These are phyloP conservation scores for Emergomyces pasteurianus DNA, from an alignment of 2,329 filamentous ascomycete genomes.

Conservation along the genomic window DNA sequence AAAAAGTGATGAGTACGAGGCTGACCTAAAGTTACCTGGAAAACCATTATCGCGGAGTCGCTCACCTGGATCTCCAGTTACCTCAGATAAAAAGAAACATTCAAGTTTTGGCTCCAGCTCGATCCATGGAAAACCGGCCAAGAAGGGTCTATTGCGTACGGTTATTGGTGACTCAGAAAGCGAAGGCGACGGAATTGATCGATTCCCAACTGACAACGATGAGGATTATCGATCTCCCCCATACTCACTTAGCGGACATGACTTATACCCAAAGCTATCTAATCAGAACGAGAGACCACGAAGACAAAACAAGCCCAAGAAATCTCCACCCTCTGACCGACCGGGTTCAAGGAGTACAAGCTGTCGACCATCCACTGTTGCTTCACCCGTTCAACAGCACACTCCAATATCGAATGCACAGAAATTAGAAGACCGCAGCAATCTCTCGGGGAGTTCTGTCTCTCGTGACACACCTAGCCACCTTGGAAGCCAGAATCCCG, in stretches of 20 bases:
- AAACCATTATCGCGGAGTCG: slow-evolving; percentile 16
- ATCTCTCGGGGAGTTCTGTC: slow-evolving; percentile 4
- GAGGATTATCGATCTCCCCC: not conserved
- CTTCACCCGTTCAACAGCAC: slow-evolving; percentile 16
- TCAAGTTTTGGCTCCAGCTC: slow-evolving; percentile 2
- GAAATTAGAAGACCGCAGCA: not conserved
- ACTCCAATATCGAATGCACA: slow-evolving; percentile 8
- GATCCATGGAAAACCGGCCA: slow-evolving; percentile 6
- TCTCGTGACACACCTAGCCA: slow-evolving; percentile 11
- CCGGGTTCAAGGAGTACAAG: not conserved
- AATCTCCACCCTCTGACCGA: not conserved
- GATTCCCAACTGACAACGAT: slow-evolving; percentile 9
- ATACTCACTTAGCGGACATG: slow-evolving; percentile 11
- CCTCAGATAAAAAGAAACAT: slow-evolving; percentile 6
- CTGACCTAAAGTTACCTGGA: slow-evolving; percentile 25
- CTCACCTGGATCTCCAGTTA: slow-evolving; percentile 3
- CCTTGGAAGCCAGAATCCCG: slow-evolving; percentile 11
- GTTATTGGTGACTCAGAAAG: slow-evolving; percentile 27
- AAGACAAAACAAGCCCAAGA: not conserved
- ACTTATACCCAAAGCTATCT: slow-evolving; percentile 18
- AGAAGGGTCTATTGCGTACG: not conserved
- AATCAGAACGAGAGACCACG: not conserved
- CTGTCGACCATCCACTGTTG: not conserved
- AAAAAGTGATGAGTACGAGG: slow-evolving; percentile 37
- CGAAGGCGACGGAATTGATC: slow-evolving; percentile 18